These are phyloP conservation scores for Aspergillus phoenicis DNA, from an alignment of 2,329 filamentous ascomycete species.

Conservation along the genomic window DNA sequence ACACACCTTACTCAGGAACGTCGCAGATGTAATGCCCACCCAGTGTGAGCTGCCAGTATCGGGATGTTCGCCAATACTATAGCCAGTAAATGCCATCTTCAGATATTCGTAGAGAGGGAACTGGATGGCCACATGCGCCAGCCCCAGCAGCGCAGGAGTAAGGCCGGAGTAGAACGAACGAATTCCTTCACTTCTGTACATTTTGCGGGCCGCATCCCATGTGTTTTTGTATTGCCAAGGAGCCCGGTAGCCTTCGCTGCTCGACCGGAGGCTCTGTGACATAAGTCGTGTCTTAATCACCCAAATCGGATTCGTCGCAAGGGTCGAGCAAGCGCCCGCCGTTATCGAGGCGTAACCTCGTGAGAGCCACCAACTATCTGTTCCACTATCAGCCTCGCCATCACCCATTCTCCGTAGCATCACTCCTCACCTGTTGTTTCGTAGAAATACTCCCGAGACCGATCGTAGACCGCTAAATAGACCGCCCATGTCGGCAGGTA, in stretches of 20 bases:
- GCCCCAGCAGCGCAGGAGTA: conserved; percentile 83
- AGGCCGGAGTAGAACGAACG: conserved; percentile 93
- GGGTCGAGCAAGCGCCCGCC: conserved; percentile 87
- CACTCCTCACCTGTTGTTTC: conserved; percentile 63
- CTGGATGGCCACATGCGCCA: conserved; percentile 95
- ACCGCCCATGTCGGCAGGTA: conserved; percentile 98
- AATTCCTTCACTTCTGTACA: conserved; percentile 89
- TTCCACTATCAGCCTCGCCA: conserved; percentile 12
- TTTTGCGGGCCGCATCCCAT: conserved; percentile 88
- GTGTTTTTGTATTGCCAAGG: conserved; percentile 89
- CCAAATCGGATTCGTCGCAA: conserved; percentile 97
- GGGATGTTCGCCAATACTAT: conserved; percentile 76
- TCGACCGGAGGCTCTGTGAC: conserved; percentile 73
- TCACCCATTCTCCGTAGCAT: background rate
- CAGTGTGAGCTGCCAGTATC: conserved; percentile 69
- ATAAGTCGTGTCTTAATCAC: conserved; percentile 98
- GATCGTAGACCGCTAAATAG: conserved; percentile 95
- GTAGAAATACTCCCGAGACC: conserved; percentile 74
- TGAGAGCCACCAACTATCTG: conserved; percentile 75
- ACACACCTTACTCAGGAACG: conserved; percentile 89
- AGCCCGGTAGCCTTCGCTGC: conserved; percentile 53
- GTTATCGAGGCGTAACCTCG: conserved; percentile 88
- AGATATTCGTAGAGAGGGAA: conserved; percentile 95
- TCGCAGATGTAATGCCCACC: conserved; percentile 81
- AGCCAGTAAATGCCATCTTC: conserved; percentile 85